A percentile compares a stretch with the other conserved stretches of the same genome.
Evolutionary conservation across 306 rosid genomes (phyloP).

Genomic region (Ammopiptanthus mongolicus): DNA sequence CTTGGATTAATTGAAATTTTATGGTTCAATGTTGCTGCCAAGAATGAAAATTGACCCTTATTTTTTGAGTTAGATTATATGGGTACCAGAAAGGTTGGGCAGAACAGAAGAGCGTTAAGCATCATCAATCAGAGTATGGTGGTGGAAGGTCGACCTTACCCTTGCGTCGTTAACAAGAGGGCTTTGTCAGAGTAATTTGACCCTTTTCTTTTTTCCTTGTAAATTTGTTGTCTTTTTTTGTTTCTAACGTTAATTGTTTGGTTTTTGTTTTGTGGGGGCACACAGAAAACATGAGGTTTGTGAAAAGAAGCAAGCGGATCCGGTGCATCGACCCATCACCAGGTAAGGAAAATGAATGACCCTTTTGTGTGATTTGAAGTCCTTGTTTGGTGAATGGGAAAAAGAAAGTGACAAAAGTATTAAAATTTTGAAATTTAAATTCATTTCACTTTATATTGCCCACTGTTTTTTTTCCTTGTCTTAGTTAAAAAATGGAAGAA

Average conservation of each 20-base stretch:
- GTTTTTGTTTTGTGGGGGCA: neutral
- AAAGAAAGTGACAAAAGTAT: neutral
- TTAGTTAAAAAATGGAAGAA: neutral
- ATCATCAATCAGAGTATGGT: constrained; percentile 57
- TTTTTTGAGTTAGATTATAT: constrained; percentile 30
- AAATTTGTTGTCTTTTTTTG: neutral
- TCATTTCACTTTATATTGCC: neutral
- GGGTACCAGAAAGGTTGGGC: constrained; percentile 51
- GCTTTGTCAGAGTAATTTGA: constrained; percentile 53
- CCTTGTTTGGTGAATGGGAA: neutral
- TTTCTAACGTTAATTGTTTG: constrained; percentile 3
- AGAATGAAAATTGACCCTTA: neutral
- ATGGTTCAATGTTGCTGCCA: neutral
- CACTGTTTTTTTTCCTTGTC: neutral
- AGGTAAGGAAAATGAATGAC: constrained; percentile 41
- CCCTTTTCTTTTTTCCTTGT: neutral
- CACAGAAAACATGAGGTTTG: constrained; percentile 53
- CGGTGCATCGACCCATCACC: constrained; percentile 82
- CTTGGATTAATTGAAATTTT: neutral
- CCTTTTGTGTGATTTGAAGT: neutral
- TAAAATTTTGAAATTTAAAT: constrained; percentile 15
- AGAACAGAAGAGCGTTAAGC: constrained; percentile 69
- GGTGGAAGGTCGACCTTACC: constrained; percentile 52
- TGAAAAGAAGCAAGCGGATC: constrained; percentile 91
- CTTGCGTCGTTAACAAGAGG: constrained; percentile 88